A percentile compares a stretch with the other conserved stretches of the same genome.
Evolutionary conservation across 345 rosid genomes (phyloP).

Genomic region (Jatropha curcas): DNA sequence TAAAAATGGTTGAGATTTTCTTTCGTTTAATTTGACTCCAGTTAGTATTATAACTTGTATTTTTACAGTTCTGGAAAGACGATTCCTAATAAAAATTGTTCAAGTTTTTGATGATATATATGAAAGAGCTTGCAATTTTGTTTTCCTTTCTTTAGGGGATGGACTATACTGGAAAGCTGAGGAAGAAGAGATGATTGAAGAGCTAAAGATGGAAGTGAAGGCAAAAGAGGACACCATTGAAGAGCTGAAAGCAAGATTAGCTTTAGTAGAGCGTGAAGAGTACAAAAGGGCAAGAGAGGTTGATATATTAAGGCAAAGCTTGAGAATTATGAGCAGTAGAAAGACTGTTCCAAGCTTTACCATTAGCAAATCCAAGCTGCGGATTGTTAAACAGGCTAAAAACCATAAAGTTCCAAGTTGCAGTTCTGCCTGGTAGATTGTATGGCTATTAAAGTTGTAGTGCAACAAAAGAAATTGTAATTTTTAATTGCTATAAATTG

Average conservation of each 20-base stretch:
- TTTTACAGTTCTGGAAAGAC: too few relatives aligned
- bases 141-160: slow-evolving; percentile 30
- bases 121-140: background rate
- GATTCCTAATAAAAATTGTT: background rate
- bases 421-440: slow-evolving; percentile 1
- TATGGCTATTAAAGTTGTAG: background rate
- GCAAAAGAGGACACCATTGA: slow-evolving; percentile 49
- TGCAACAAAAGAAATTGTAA: background rate
- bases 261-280: slow-evolving; percentile 45
- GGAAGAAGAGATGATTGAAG: slow-evolving; percentile 47
- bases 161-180: slow-evolving; percentile 45
- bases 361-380: slow-evolving; percentile 12
- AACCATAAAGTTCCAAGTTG: background rate
- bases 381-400: slow-evolving; percentile 10
- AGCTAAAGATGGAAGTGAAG: slow-evolving; percentile 57
- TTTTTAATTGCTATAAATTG: background rate
- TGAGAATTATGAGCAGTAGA: slow-evolving; percentile 49
- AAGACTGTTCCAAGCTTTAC: slow-evolving; percentile 11
- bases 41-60: too few relatives aligned
- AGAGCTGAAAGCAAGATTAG: slow-evolving; percentile 43
- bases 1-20: too few relatives aligned
- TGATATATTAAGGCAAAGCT: slow-evolving; percentile 75
- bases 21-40: too few relatives aligned
- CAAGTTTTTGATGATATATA: background rate
- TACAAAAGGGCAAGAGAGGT: slow-evolving; percentile 52